phyloP scores from a whole-genome alignment of 2,329 filamentous ascomycete species.

The Pseudogymnoascus sp. region DNA sequence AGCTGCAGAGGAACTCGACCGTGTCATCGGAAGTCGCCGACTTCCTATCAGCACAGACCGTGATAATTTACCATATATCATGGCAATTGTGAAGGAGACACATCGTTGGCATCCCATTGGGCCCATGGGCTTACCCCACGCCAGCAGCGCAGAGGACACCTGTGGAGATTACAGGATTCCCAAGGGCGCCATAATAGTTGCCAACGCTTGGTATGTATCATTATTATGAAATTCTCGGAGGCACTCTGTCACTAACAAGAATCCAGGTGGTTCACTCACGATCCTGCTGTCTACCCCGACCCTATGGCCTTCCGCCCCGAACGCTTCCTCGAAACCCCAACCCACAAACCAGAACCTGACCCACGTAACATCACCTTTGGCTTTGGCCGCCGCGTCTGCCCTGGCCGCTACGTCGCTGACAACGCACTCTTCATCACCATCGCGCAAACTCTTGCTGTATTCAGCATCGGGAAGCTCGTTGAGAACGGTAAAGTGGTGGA shows the following conservation, averaged over 20 bases:
- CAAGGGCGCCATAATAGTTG: constrained; percentile 36
- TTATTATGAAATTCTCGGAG: background rate
- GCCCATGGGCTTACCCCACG: constrained; percentile 45
- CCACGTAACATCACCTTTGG: constrained; percentile 10
- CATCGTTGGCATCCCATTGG: constrained; percentile 37
- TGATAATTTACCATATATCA: constrained; percentile 34
- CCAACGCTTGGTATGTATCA: constrained; percentile 14
- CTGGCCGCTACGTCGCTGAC: constrained; percentile 11
- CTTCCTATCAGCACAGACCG: constrained; percentile 39
- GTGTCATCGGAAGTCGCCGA: constrained; percentile 36
- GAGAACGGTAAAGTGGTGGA: constrained; percentile 33
- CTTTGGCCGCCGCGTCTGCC: constrained; percentile 19
- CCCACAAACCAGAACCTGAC: constrained; percentile 34
- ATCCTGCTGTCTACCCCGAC: constrained; percentile 32
- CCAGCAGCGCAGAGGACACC: constrained; percentile 42
- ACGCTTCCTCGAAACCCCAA: constrained; percentile 17
- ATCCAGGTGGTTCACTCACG: constrained; percentile 13
- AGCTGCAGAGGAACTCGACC: constrained; percentile 39
- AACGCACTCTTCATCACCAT: constrained; percentile 23
- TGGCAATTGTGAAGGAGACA: constrained; percentile 38
- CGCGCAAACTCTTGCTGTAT: constrained; percentile 39
- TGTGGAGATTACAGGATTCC: constrained; percentile 48
- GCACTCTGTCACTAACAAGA: constrained; percentile 1
- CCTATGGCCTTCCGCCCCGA: constrained; percentile 37
- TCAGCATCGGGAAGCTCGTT: constrained; percentile 34